Evolutionary conservation across 352 stramenopile species (phyloP).

Genomic region (Elongisporangium anandrum): DNA sequence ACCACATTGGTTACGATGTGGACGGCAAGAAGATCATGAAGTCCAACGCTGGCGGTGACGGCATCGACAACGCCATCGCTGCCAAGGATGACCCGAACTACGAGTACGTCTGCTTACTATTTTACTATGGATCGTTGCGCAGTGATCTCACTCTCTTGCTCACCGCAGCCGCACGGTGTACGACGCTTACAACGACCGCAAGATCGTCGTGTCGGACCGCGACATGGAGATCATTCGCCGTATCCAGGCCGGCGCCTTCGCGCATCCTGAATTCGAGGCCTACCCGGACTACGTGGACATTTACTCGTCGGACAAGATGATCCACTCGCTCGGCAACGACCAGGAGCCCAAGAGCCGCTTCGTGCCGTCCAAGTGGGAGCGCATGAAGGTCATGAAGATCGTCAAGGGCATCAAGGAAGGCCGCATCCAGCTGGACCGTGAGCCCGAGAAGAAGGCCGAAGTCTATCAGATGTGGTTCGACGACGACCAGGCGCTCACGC

Average conservation of each 20-base stretch:
- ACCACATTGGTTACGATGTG: slow-evolving; percentile 99
- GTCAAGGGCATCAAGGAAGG: slow-evolving; percentile 96
- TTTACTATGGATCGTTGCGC: neutral
- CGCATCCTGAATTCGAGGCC: slow-evolving; percentile 90
- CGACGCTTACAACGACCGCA: slow-evolving; percentile 98
- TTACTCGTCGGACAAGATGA: slow-evolving; percentile 86
- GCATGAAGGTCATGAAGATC: slow-evolving; percentile 96
- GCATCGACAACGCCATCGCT: slow-evolving; percentile 86
- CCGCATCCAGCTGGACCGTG: slow-evolving; percentile 89
- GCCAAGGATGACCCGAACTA: slow-evolving; percentile 92
- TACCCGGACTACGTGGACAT: slow-evolving; percentile 90
- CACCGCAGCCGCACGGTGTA: slow-evolving; percentile 92
- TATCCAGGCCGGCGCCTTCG: slow-evolving; percentile 92
- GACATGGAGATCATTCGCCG: slow-evolving; percentile 98
- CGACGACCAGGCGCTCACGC: slow-evolving; percentile 82
- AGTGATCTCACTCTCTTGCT: neutral
- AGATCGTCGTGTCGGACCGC: slow-evolving; percentile 94
- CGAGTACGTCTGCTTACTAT: slow-evolving; percentile 42
- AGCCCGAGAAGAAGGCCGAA: slow-evolving; percentile 90
- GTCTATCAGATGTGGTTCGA: slow-evolving; percentile 93
- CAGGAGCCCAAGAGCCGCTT: slow-evolving; percentile 92
- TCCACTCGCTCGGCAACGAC: slow-evolving; percentile 86
- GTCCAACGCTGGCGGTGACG: slow-evolving; percentile 80
- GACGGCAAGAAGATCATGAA: slow-evolving; percentile 96
- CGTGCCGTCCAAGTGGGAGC: slow-evolving; percentile 96